Conservation (phyloP, 78 protist genomes). For the Speleostelium caveatum region DNA sequence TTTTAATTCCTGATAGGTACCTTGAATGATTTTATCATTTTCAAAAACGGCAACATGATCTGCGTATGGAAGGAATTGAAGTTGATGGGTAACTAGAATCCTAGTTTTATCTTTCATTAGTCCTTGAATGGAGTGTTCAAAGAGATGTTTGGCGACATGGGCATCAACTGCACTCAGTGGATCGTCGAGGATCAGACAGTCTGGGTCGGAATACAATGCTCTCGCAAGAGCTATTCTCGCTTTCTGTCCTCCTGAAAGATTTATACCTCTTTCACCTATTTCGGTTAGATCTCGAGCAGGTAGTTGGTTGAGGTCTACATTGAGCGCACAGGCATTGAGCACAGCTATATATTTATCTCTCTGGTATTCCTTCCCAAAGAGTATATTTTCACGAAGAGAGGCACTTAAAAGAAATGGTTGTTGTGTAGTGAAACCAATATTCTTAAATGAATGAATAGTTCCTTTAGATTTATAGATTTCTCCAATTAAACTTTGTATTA, state of each 20-base stretch:
- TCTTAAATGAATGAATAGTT: background rate
- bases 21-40: conserved; percentile 36
- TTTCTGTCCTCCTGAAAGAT: conserved; percentile 98
- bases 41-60: conserved; percentile 84
- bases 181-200: conserved; percentile 91
- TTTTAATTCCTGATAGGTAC: conserved; percentile 78
- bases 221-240: conserved; percentile 96
- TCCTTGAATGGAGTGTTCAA: conserved; percentile 73
- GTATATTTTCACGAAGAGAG: conserved; percentile 95
- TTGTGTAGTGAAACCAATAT: conserved; percentile 84
- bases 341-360: conserved; percentile 70
- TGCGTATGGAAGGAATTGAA: conserved; percentile 81
- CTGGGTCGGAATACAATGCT: conserved; percentile 85
- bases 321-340: conserved; percentile 87
- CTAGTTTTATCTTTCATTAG: conserved; percentile 64
- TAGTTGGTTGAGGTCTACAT: conserved; percentile 76
- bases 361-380: conserved; percentile 93
- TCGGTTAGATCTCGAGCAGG: conserved; percentile 92
- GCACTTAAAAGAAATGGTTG: conserved; percentile 95
- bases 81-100: conserved; percentile 87
- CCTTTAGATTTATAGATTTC: conserved; percentile 43
- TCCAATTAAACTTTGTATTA: conserved; percentile 63
- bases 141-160: conserved; percentile 89
- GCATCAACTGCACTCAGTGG: conserved; percentile 95
- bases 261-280: conserved; percentile 98